Base-by-base conservation (phyloP, 345 rosid genomes). In the Trapa incisa region DNA sequence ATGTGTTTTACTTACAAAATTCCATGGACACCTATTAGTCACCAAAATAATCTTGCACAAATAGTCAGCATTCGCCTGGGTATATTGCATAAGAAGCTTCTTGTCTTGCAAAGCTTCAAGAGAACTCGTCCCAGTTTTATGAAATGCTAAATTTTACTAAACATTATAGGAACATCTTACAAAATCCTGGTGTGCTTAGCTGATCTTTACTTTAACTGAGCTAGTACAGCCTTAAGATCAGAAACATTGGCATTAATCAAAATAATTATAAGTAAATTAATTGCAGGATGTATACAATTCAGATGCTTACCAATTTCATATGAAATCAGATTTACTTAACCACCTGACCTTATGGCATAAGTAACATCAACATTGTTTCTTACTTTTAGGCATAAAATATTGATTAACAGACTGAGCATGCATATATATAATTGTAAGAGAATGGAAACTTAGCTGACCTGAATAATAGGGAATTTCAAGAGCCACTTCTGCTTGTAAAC, bases 381-480 rank as follows among this genome's bases (percentile, higher is more conserved):
- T 41, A 41, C 43, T 41, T 22, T 41, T 41, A 41, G 43, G 43
- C 43, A 41, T 41, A 17, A 42, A 62, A 63, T 50, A 63, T 37
- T 58, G 63, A 5, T 16, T n/a, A 3, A 6, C 45, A 63, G 67
- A 63, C n/a, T 41, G 67, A 63, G 64, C n/a, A n/a, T 22, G 29
- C 29, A 22, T 22, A 22, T 22, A 22, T 35, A 13, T 52, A 29
- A 29, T 50, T 13, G 29, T 17, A 53, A 11, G 4, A 8, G 16
- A 47, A 61, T 32, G 35, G 13, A 70, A 36, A 1, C 35, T 29
- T 6, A 7, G 37, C 74, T 65, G 37, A 91, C 99, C 91, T 94
- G 99, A 81, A 94, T 84, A 67, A 88, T 86, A 22, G 99, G 96
- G 66, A 94, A 94, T 75, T 84, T 78, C 81, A 94, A 74, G 7